These are phyloP conservation scores for Protomyces inouyei DNA, from an alignment of 1,139 yeast genomes.

Conservation along the genomic window DNA sequence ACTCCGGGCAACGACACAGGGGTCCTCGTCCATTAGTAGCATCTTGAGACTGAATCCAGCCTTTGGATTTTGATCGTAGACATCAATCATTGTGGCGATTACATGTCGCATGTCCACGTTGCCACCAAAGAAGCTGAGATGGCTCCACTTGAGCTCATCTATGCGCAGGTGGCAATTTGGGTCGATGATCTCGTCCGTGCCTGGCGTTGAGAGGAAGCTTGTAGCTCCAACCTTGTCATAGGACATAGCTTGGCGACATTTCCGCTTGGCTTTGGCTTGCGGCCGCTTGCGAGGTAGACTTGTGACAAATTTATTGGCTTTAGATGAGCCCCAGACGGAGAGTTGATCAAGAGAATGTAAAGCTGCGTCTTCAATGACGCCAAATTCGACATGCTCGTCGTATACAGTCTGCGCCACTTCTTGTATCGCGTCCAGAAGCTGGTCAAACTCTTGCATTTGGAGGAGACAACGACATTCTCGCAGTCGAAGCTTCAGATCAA, in stretches of 20 bases:
- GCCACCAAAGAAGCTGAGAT: slow-evolving; percentile 20
- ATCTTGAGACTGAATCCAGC: slow-evolving; percentile 4
- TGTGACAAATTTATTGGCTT: slow-evolving; percentile 15
- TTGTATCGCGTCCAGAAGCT: slow-evolving; percentile 20
- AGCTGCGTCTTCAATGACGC: slow-evolving; percentile 26
- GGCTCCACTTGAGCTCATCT: slow-evolving; percentile 6
- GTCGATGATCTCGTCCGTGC: neutral
- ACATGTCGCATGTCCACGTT: slow-evolving; percentile 22
- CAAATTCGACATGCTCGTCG: slow-evolving; percentile 22
- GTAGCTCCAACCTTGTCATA: neutral
- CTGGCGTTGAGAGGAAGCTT: neutral
- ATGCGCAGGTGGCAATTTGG: slow-evolving; percentile 3
- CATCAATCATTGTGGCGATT: slow-evolving; percentile 15
- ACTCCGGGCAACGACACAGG: slow-evolving; percentile 17
- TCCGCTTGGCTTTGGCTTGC: slow-evolving; percentile 4
- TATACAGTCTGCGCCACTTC: slow-evolving; percentile 20
- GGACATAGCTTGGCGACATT: neutral
- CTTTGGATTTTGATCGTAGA: slow-evolving; percentile 12
- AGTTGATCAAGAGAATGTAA: slow-evolving; percentile 23
- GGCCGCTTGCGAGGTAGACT: slow-evolving; percentile 15
- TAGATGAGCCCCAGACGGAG: slow-evolving; percentile 14
- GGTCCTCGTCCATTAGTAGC: slow-evolving; percentile 16
- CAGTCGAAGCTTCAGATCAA: slow-evolving; percentile 11
- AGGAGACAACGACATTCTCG: slow-evolving; percentile 24
- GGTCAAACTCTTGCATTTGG: slow-evolving; percentile 22